Evolutionary conservation across 176 grass and related monocot genomes (phyloP), one percentile per base, ranked within the genome.

Genomic region (Carex scoparia): DNA sequence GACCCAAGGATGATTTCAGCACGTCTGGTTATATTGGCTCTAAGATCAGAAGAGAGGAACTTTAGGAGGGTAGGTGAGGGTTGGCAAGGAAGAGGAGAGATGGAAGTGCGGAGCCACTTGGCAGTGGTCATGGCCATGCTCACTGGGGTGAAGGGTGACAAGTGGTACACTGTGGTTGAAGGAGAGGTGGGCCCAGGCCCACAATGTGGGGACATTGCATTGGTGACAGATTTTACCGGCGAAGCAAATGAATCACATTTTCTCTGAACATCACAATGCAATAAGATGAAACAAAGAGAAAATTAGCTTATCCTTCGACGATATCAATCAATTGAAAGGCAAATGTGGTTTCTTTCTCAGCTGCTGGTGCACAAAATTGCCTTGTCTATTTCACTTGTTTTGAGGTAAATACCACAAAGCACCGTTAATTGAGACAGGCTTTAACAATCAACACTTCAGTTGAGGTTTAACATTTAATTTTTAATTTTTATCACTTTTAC

Each of bases 51-150:
- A 54, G 88, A 92, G 85, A 95, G 90, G 76, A 98, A 98, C 56
- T 77, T 80, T 37, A 94, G 85, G 65, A 98, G 89, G 68, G 92
- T 90, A 83, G 75, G 77, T 31, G 96, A 92, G 72, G 93, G 96
- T 83, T 55, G 90, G 83, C 90, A 85, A 81, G 88, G 91, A 85
- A 95, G 93, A 84, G 96, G 93, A 18, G 96, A 89, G 84, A 98
- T 91, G 54, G 92, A 87, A 76, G 55, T 86, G 10, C 93, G 85
- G 44, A 98, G 93, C 96, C 96, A 98, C 88, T 95, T 98, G 46
- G 96, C 96, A 81, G 93, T 98, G 42, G 96, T 98, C 91, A 98
- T 93, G 38, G 96, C 93, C 38, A 88, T 92, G 87, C 93, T 98
- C 27, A 98, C 96, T 84, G 96, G 96, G 67, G 96, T 98, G 68